Evolutionary conservation across 495 filamentous ascomycete genomes (phyloP).

Genomic region (Hyphodiscus hymeniophilus): DNA sequence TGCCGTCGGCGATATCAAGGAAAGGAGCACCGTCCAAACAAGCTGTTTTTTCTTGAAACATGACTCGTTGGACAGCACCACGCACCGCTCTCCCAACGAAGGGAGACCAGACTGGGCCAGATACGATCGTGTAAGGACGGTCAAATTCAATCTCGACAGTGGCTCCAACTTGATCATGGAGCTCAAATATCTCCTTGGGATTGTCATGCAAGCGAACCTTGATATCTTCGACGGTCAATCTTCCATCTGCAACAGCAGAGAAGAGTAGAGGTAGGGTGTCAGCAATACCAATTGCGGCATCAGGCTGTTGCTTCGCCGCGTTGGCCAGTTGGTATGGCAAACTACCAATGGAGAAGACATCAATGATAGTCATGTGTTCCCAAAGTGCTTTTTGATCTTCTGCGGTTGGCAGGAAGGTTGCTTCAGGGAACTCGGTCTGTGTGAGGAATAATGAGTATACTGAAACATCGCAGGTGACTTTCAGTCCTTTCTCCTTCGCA

Average conservation of each 20-base stretch:
- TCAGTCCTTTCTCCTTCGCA: constrained; percentile 74
- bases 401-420: constrained; percentile 54
- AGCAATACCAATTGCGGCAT: constrained; percentile 57
- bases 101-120: constrained; percentile 60
- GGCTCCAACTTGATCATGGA: constrained; percentile 72
- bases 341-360: constrained; percentile 79
- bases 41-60: constrained; percentile 66
- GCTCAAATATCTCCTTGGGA: constrained; percentile 77
- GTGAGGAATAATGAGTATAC: constrained; percentile 76
- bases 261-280: constrained; percentile 72
- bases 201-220: constrained; percentile 66
- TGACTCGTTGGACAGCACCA: constrained; percentile 69
- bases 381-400: constrained; percentile 73
- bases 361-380: constrained; percentile 69
- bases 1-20: constrained; percentile 49
- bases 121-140: constrained; percentile 49
- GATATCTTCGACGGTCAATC: constrained; percentile 66
- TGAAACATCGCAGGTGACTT: constrained; percentile 79
- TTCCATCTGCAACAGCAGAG: constrained; percentile 70
- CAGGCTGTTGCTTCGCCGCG: constrained; percentile 37
- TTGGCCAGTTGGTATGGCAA: constrained; percentile 71
- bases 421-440: constrained; percentile 65
- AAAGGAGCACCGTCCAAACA: constrained; percentile 66
- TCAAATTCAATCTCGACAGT: constrained; percentile 70
- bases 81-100: constrained; percentile 63